These are phyloP conservation scores for Phytopythium helicoides DNA, from an alignment of 352 stramenopile genomes.

Conservation along the genomic window DNA sequence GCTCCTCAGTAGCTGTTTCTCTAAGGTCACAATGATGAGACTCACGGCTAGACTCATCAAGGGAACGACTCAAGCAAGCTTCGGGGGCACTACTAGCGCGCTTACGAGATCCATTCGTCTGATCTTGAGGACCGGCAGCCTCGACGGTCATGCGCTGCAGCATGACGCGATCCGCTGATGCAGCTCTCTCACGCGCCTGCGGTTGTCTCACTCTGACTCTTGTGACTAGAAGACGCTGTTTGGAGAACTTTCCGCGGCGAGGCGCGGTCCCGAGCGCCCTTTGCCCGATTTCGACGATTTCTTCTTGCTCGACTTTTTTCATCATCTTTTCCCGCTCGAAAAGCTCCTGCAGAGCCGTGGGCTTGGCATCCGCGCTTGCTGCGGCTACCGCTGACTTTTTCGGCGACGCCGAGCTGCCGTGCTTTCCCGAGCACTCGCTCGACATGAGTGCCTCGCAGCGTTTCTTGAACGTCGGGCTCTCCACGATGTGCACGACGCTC, in stretches of 20 bases:
- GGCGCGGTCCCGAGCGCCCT: constrained; percentile 4
- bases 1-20: not conserved
- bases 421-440: constrained; percentile 9
- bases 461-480: constrained; percentile 40
- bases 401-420: constrained; percentile 8
- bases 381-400: constrained; percentile 2
- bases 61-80: not conserved
- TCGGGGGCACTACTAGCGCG: constrained; percentile 4
- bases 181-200: not conserved
- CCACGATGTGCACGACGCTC: constrained; percentile 34
- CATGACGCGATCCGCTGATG: constrained; percentile 1
- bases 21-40: not conserved
- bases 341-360: constrained; percentile 27
- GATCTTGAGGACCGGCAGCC: too few species aligned
- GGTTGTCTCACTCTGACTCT: not conserved
- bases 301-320: constrained; percentile 9
- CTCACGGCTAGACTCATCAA: too few species aligned
- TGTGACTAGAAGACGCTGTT: not conserved
- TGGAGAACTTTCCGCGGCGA: constrained; percentile 5
- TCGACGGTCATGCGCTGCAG: too few species aligned
- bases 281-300: constrained; percentile 9
- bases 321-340: constrained; percentile 25
- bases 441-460: constrained; percentile 37
- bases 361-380: constrained; percentile 8
- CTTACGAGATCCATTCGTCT: not conserved